These are phyloP conservation scores for Phytophthora pistaciae DNA, from an alignment of 352 stramenopile genomes.

Conservation along the genomic window DNA sequence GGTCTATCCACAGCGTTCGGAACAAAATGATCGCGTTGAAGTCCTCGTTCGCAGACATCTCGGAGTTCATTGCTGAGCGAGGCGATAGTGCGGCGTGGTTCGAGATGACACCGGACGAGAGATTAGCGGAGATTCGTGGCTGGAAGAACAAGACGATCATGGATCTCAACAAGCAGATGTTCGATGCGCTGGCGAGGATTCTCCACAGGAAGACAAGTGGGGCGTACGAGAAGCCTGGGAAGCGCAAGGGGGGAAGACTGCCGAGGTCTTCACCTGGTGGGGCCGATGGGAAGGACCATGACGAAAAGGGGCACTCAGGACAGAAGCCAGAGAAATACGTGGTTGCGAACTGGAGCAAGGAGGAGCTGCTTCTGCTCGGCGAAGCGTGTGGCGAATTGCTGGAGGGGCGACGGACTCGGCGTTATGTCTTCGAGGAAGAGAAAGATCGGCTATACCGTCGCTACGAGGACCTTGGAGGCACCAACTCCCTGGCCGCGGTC, in stretches of 20 bases:
- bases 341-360: slow-evolving; percentile 41
- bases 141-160: slow-evolving; percentile 49
- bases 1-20: slow-evolving; percentile 41
- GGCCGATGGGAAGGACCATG: slow-evolving; percentile 17
- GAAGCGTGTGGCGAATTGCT: slow-evolving; percentile 48
- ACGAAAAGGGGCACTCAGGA: slow-evolving; percentile 18
- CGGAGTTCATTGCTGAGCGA: slow-evolving; percentile 32
- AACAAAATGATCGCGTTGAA: slow-evolving; percentile 59
- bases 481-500: slow-evolving; percentile 29
- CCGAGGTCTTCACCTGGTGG: slow-evolving; percentile 1
- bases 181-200: slow-evolving; percentile 34
- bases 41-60: slow-evolving; percentile 36
- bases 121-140: slow-evolving; percentile 31
- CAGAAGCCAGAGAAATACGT: slow-evolving; percentile 36
- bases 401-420: slow-evolving; percentile 40
- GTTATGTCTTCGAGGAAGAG: slow-evolving; percentile 54
- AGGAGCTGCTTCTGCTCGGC: slow-evolving; percentile 42
- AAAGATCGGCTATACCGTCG: slow-evolving; percentile 46
- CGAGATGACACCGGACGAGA: slow-evolving; percentile 30
- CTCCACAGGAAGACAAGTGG: slow-evolving; percentile 24
- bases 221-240: slow-evolving; percentile 9
- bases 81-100: slow-evolving; percentile 40
- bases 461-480: slow-evolving; percentile 46
- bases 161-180: slow-evolving; percentile 44
- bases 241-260: slow-evolving; percentile 14